Percentiles rank a stretch among this genome's conserved stretches.
Conservation (phyloP, 495 filamentous ascomycete genomes). For the Xanthoparmelia taractica region DNA sequence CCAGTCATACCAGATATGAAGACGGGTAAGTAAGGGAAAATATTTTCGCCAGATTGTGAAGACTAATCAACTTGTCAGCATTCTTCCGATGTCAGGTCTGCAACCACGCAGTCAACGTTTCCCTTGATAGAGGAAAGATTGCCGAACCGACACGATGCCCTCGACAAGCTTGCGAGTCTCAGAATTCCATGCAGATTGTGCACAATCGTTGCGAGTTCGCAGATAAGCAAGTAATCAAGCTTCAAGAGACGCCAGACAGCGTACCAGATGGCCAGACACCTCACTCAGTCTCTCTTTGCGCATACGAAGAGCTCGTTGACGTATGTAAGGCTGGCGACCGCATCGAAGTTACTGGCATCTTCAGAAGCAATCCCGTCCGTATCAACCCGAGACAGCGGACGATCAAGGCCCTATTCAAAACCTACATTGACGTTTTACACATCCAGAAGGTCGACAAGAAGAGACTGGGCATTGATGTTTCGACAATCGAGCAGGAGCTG, state of each 20-base stretch:
- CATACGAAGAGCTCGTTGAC: slow-evolving; percentile 94
- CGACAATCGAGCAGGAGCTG: slow-evolving; percentile 81
- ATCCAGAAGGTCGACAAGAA: slow-evolving; percentile 95
- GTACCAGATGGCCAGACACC: slow-evolving; percentile 94
- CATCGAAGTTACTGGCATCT: slow-evolving; percentile 93
- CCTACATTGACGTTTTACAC: slow-evolving; percentile 90
- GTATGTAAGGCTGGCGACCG: slow-evolving; percentile 96
- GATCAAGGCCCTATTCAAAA: slow-evolving; percentile 94
- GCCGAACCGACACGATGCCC: slow-evolving; percentile 89
- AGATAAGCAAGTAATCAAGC: slow-evolving; percentile 97
- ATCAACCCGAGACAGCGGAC: slow-evolving; percentile 88
- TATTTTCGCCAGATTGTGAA: not conserved
- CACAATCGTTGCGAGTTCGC: slow-evolving; percentile 94
- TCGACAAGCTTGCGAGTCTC: slow-evolving; percentile 68
- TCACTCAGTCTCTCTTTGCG: slow-evolving; percentile 95
- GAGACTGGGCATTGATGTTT: slow-evolving; percentile 82
- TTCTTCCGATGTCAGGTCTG: slow-evolving; percentile 95
- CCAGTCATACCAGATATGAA: slow-evolving; percentile 99
- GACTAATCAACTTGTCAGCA: slow-evolving; percentile 33
- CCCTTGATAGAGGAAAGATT: slow-evolving; percentile 92
- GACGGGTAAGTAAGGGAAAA: slow-evolving; percentile 48
- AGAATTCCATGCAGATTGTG: slow-evolving; percentile 95
- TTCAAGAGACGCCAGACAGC: slow-evolving; percentile 93
- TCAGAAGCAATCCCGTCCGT: slow-evolving; percentile 89
- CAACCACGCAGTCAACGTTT: slow-evolving; percentile 80